Conservation (phyloP, 805 yeast genomes). For the Lipomyces orientalis region DNA sequence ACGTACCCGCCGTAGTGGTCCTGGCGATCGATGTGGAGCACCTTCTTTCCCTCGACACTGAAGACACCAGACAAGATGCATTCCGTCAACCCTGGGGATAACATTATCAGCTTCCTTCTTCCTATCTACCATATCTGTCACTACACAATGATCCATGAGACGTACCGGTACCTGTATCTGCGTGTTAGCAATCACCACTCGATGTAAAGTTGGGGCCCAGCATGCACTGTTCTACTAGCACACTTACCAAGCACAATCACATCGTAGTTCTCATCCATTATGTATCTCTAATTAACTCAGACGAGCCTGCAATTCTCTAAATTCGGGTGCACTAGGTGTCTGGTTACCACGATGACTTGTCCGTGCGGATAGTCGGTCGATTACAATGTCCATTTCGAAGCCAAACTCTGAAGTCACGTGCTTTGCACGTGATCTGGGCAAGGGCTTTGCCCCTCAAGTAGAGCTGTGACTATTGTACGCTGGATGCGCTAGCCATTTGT, state of each 20-base stretch:
- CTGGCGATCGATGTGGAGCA: slow-evolving; percentile 93
- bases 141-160: not conserved
- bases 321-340: not conserved
- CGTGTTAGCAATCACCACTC: slow-evolving; percentile 4
- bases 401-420: not conserved
- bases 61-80: slow-evolving; percentile 92
- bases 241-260: slow-evolving; percentile 85
- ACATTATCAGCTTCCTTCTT: not conserved
- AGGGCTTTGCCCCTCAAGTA: not conserved
- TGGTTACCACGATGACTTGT: not conserved
- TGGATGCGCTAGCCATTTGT: too few relatives aligned
- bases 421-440: not conserved
- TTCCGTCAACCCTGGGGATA: slow-evolving; percentile 80
- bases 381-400: too few relatives aligned
- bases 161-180: slow-evolving; percentile 45
- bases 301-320: not conserved
- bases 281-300: not conserved
- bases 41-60: slow-evolving; percentile 98
- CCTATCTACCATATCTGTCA: not conserved
- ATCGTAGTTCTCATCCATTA: slow-evolving; percentile 95
- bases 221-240: slow-evolving; percentile 9
- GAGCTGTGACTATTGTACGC: too few relatives aligned
- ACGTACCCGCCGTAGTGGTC: slow-evolving; percentile 85
- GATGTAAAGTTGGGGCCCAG: not conserved
- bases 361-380: not conserved